These are phyloP conservation scores for Fraxinus angustifolia DNA, from an alignment of 305 asterid species.

Conservation along the genomic window DNA sequence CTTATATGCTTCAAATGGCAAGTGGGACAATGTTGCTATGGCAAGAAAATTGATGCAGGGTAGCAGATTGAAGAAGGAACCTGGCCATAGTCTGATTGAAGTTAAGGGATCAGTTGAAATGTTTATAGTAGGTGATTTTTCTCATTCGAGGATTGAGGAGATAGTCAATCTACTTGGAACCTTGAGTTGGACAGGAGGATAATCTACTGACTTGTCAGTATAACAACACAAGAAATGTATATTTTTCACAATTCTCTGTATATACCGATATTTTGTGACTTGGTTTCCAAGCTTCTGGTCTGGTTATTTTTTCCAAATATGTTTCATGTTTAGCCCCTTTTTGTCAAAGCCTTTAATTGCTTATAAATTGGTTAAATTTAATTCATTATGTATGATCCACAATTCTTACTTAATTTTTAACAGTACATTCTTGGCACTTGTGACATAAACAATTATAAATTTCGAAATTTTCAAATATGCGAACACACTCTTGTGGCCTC, in stretches of 20 bases:
- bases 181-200: constrained; percentile 37
- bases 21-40: constrained; percentile 56
- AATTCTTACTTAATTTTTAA: too few relatives aligned
- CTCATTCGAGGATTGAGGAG: constrained; percentile 46
- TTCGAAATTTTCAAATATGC: too few relatives aligned
- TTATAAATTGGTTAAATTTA: background rate
- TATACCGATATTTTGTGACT: background rate
- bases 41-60: constrained; percentile 50
- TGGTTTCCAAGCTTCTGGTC: background rate
- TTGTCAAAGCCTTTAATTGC: background rate
- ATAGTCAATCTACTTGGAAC: constrained; percentile 33
- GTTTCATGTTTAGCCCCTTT: background rate
- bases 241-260: background rate
- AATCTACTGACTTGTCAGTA: constrained; percentile 6
- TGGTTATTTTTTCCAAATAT: background rate
- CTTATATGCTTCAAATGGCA: constrained; percentile 54
- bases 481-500: background rate
- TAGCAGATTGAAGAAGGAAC: constrained; percentile 60
- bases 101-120: constrained; percentile 41
- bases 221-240: background rate
- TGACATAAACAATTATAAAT: background rate
- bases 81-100: constrained; percentile 50
- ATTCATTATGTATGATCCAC: background rate
- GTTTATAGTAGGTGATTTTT: constrained; percentile 51
- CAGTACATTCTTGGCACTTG: background rate